Base-by-base conservation (phyloP, 2,329 filamentous ascomycete genomes). In the Tympanopsis confertula region DNA sequence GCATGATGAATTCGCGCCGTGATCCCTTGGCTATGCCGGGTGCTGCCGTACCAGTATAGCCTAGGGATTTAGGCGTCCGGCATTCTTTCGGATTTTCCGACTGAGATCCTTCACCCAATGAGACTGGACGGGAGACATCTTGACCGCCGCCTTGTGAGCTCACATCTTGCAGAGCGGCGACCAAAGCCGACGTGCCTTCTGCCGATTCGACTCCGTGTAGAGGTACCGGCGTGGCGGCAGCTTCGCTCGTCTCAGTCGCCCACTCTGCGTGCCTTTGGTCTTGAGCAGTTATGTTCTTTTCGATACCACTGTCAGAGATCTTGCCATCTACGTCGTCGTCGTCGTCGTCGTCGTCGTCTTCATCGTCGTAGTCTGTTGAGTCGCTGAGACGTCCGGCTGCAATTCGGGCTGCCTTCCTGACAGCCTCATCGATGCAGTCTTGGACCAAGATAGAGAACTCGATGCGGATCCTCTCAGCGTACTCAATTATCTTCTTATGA, bases 381-480 rank as follows among this genome's bases (percentile, higher is more conserved):
- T 93, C 87, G 45, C 82, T 89, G 13, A 91, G 63, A 38, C 88
- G 78, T 7, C 89, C 89, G 32, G 85, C 79, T 33, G 86, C 86
- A 47, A 95, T 89, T 36, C 81, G 81, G 39, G 86, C 84, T 38
- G 91, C 88, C 58, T 96, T 95, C 45, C 75, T 76, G 59, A 96
- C 73, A 5, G 91, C 91, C 43, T 86, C 87, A 42, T 93, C 82
- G 38, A 98, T 94, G 54, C 91, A 98, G 49, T 95, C 86, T 51
- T 96, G 86, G 3, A 98, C 89, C 40, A 95, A 69, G 19, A 93
- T 75, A 19, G 89, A 83, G 50, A 95, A 94, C 51, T 98, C 91
- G 35, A 95, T 74, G 3, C 93, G 84, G 45, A 98, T 94, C 20
- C 93, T 80, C 60, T 98, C 91, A 0, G 87, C 81, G 54, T 98